Base-by-base conservation (phyloP, 306 rosid species). In the Psophocarpus tetragonolobus region DNA sequence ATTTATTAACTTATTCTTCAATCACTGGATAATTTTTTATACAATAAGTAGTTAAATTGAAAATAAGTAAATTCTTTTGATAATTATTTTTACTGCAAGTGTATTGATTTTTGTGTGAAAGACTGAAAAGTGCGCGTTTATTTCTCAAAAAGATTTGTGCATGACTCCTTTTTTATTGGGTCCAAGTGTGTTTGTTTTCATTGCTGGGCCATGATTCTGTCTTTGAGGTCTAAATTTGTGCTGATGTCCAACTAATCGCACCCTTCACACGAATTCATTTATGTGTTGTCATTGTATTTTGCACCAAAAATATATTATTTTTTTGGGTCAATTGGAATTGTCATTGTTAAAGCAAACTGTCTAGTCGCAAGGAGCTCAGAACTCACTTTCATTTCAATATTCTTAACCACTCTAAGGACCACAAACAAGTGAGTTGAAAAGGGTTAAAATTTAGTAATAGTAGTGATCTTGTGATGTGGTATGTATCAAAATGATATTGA, bases 351-450 rank as follows among this genome's bases (percentile, higher is more conserved):
- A 75, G 8, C 65, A 68, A 33, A 14, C 38, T 57, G 33, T 42
- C 18, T 7, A 53, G 27, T 51, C 15, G 14, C 20, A 39, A 53
- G 60, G 30, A 64, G 71, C 66, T 54, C 82, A 75, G 13, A 53
- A 42, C 63, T 81, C 76, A 42, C 64, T 62, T 39, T 73, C 71
- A 50, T 3, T 32, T 26, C 60, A 79, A 36, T 81, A 45, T 70
- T 42, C 51, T 71, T 10, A 70, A 75, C 64, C 30, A 71, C 20
- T 29, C 32, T 1, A 58, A 82, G 84, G 84, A 75, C 86, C 82
- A 79, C 78, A 65, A 71, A 36, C 24, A 78, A 63, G 33, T 63
- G 74, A 20, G 41, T 45, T n/a, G 72, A 21, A 45, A 35, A 65
- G 71, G 64, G 65, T 73, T 51, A 53, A 84, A 67, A 77, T 68